Evolutionary conservation across 2,329 filamentous ascomycete genomes (phyloP), one percentile per base, ranked within the genome.

Genomic region (Pochonia chlamydosporia): DNA sequence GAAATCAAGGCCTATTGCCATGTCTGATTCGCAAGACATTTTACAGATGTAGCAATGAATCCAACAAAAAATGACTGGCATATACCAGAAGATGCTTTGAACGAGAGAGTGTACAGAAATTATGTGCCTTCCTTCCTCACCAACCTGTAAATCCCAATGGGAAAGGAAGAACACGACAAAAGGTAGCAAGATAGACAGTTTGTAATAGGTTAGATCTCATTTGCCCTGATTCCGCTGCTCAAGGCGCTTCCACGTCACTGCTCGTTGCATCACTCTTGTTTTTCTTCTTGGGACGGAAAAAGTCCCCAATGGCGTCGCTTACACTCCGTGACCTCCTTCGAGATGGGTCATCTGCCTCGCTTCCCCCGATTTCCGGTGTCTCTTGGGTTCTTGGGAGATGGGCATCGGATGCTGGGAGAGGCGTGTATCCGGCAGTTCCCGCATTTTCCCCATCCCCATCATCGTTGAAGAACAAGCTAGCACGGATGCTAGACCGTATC

Each of bases 391-490:
- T 47, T 10, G 55, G 48, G 6, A 61, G 43, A 35, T 56, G 56
- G 39, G 58, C 57, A 3, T 63, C 62, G 13, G 63, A 61, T 8
- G 51, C 54, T 16, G 54, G 54, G 3, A 56, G 48, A 16, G 44
- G 51, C 13, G 48, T 51, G 24, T 53, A 58, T 41, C 52, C 51
- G 51, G 25, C 52, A 42, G 24, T 49, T 52, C 16, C 52, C 41
- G 11, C 59, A 52, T 26, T 61, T 55, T 45, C 59, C 59, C 8
- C 4, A 25, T 71, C 66, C 18, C 67, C 66, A 16, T 69, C 67
- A 39, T 75, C 68, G 39, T 73, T 65, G 51, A 79, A 73, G 58
- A 77, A 81, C 30, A 81, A 63, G 46, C 77, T 79, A 11, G 76
- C 71, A 41, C 76, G 67, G 25, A 81, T 70, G 43, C 71, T 73